Conservation (phyloP, 2,329 filamentous ascomycete genomes). For the Cyclaneusma minus region DNA sequence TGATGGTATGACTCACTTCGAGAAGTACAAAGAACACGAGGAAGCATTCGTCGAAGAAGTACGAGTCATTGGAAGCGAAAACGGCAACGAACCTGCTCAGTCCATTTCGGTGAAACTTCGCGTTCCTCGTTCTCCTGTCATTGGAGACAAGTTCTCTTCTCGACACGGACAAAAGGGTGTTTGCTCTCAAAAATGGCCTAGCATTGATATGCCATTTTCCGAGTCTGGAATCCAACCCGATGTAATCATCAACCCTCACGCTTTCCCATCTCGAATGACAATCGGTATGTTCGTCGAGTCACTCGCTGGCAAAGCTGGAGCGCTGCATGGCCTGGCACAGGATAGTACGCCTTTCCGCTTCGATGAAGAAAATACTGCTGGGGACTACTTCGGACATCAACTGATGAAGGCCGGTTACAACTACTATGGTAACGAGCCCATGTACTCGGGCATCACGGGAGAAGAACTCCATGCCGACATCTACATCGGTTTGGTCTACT, state of each 20-base stretch:
- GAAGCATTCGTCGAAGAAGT: conserved; percentile 85
- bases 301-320: conserved; percentile 84
- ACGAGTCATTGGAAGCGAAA: conserved; percentile 74
- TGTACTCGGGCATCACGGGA: conserved; percentile 95
- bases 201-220: conserved; percentile 87
- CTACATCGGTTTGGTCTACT: conserved; percentile 94
- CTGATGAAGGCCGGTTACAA: conserved; percentile 92
- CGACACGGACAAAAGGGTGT: conserved; percentile 98
- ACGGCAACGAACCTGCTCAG: conserved; percentile 69
- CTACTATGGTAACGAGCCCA: conserved; percentile 95
- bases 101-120: conserved; percentile 86
- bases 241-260: conserved; percentile 97
- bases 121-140: conserved; percentile 76
- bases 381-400: conserved; percentile 91
- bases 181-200: conserved; percentile 87
- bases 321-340: conserved; percentile 88
- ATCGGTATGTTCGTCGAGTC: conserved; percentile 99
- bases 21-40: conserved; percentile 91
- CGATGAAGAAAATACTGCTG: conserved; percentile 79
- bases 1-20: conserved; percentile 71
- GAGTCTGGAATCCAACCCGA: conserved; percentile 95
- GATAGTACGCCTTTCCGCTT: conserved; percentile 94
- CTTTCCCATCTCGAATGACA: conserved; percentile 98
- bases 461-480: conserved; percentile 90
- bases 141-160: conserved; percentile 98